phyloP scores from a whole-genome alignment of 2,329 filamentous ascomycete species.

The Aureobasidium sp. region DNA sequence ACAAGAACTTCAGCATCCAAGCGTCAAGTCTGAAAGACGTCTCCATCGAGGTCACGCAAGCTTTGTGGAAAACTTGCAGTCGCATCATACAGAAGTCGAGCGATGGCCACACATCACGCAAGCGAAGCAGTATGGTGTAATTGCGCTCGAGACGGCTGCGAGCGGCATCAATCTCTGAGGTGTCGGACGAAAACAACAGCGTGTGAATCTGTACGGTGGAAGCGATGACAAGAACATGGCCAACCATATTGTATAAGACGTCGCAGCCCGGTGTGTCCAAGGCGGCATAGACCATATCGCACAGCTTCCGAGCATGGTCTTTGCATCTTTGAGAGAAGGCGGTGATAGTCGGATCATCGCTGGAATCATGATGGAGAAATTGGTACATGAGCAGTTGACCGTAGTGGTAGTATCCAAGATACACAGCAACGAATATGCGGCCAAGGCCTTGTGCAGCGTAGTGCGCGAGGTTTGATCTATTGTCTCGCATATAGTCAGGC shows the following conservation, averaged over 20 bases:
- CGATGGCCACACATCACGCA: background rate
- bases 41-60: background rate
- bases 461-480: background rate
- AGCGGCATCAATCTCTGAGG: background rate
- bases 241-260: background rate
- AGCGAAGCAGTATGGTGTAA: background rate
- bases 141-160: background rate
- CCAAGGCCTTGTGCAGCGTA: background rate
- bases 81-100: background rate
- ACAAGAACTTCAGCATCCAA: background rate
- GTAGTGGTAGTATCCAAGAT: background rate
- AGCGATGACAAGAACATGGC: background rate
- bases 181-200: background rate
- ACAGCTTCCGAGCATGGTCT: background rate
- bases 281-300: background rate
- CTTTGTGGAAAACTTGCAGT: background rate
- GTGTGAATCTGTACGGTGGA: background rate
- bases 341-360: background rate
- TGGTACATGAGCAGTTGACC: background rate
- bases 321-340: background rate
- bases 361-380: background rate
- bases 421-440: background rate
- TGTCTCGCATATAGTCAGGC: background rate
- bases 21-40: background rate
- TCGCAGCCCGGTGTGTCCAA: background rate